Conservation (phyloP, 805 yeast genomes). For the Clavispora fructus region DNA sequence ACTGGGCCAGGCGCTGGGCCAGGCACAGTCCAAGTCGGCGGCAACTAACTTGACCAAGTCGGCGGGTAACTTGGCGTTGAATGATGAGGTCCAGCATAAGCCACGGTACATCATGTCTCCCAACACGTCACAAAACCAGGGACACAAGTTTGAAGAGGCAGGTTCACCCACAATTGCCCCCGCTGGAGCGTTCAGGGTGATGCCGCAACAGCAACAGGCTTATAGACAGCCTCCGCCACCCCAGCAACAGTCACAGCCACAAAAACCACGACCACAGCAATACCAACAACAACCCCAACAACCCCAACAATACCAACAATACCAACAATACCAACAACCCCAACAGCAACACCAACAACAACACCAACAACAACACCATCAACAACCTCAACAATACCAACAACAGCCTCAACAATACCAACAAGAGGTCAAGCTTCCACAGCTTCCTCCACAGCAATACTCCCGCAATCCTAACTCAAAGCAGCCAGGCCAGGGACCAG, state of each 20-base stretch:
- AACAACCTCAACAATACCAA: slow-evolving; percentile 3
- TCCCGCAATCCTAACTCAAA: slow-evolving; percentile 1
- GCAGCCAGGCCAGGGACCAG: slow-evolving; percentile 1
- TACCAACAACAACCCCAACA: slow-evolving; percentile 6
- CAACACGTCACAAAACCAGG: slow-evolving; percentile 16
- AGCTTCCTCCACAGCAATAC: slow-evolving; percentile 8
- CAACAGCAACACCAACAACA: slow-evolving; percentile 2
- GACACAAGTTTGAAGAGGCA: neutral
- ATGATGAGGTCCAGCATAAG: slow-evolving; percentile 5
- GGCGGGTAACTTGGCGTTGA: no score
- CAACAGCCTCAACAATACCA: slow-evolving; percentile 1
- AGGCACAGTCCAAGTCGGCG: no score
- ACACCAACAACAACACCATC: slow-evolving; percentile 2
- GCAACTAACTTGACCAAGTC: no score
- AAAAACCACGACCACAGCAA: slow-evolving; percentile 1
- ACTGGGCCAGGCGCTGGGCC: no score
- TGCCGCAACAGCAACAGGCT: neutral
- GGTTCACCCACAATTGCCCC: slow-evolving; percentile 1
- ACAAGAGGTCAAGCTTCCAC: neutral
- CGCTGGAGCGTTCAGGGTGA: slow-evolving; percentile 1
- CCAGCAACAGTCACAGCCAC: slow-evolving; percentile 4
- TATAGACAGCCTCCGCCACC: neutral
- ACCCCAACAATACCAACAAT: slow-evolving; percentile 10
- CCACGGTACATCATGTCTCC: slow-evolving; percentile 32
- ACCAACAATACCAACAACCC: slow-evolving; percentile 1